A percentile compares a stretch with the other conserved stretches of the same genome.
These are phyloP conservation scores for Piromyces sp. DNA, from an alignment of 192 early-diverging fungal genomes.

Conservation along the genomic window DNA sequence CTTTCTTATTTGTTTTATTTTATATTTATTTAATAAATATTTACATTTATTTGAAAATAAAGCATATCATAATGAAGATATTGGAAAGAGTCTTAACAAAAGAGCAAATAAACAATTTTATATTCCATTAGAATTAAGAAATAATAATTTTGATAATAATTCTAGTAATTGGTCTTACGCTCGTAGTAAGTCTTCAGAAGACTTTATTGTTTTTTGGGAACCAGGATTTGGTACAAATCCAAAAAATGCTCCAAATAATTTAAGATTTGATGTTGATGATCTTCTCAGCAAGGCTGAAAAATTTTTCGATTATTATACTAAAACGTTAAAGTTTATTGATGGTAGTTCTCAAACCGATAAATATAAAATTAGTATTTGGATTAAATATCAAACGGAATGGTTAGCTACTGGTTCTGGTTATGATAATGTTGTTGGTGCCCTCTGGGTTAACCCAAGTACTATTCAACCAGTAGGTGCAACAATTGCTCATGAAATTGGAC, in stretches of 20 bases:
- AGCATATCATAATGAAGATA: background rate
- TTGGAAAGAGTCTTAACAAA: background rate
- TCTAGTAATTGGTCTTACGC: background rate
- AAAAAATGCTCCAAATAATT: background rate
- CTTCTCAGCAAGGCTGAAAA: background rate
- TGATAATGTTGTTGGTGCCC: background rate
- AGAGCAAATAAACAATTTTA: background rate
- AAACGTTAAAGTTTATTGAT: background rate
- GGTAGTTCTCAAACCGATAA: background rate
- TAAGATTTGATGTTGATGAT: background rate
- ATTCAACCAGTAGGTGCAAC: background rate
- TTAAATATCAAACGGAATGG: background rate
- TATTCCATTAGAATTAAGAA: background rate
- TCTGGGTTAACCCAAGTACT: background rate
- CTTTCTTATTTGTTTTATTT: too few species aligned
- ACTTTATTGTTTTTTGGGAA: background rate
- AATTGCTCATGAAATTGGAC: background rate
- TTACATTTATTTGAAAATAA: too few species aligned
- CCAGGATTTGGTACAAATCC: background rate
- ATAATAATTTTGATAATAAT: background rate
- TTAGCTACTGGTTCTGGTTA: background rate
- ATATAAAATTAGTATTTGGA: background rate
- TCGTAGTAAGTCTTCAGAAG: background rate
- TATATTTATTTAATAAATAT: too few species aligned
- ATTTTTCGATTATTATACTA: background rate